A percentile compares a stretch with the other conserved stretches of the same genome.
phyloP scores from a whole-genome alignment of 1,284 basidiomycete species.

The Stygiomarasmius scandens region DNA sequence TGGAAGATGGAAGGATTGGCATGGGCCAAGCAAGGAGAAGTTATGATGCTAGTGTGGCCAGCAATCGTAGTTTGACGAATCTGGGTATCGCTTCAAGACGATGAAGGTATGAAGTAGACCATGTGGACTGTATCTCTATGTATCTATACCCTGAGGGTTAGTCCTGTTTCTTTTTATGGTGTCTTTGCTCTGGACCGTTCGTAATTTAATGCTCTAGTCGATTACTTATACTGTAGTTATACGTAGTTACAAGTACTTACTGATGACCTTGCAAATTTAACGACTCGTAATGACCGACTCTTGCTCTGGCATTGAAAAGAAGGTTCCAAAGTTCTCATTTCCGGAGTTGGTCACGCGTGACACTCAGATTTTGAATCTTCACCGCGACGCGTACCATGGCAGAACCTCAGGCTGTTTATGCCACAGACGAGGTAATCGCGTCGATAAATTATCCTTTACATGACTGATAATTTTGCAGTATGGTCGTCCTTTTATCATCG shows the following conservation, averaged over 20 bases:
- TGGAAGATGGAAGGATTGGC: conserved; percentile 43
- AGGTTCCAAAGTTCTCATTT: no score
- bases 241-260: not conserved
- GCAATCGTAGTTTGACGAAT: conserved; percentile 49
- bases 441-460: conserved; percentile 4
- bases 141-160: not conserved
- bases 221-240: not conserved
- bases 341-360: conserved; percentile 28
- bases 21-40: conserved; percentile 37
- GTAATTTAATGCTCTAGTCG: not conserved
- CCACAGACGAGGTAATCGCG: conserved; percentile 81
- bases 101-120: conserved; percentile 17
- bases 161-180: not conserved
- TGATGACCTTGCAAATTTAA: not conserved
- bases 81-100: conserved; percentile 33
- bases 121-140: not conserved
- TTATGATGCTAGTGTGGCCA: conserved; percentile 43
- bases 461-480: conserved; percentile 55
- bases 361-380: conserved; percentile 26
- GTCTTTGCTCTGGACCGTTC: not conserved
- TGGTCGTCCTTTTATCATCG: conserved; percentile 96
- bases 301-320: no score
- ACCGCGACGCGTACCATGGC: conserved; percentile 47
- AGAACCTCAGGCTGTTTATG: conserved; percentile 74
- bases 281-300: not conserved